phyloP scores from a whole-genome alignment of 73 alveolate species.

The Symbiodinium natans region DNA sequence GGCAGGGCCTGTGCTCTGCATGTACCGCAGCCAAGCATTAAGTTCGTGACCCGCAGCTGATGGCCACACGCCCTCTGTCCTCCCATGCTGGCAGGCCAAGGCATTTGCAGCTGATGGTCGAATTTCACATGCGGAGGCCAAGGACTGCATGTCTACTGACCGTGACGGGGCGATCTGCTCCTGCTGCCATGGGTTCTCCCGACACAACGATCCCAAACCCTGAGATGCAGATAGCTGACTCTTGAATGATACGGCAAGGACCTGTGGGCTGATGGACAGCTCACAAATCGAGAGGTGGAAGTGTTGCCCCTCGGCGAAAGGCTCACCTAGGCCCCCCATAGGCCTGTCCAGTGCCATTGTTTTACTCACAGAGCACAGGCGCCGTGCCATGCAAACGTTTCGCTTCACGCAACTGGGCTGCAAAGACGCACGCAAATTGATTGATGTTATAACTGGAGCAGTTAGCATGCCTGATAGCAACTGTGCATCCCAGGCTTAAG shows the following conservation, averaged over 20 bases:
- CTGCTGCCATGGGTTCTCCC: not conserved
- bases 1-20: no score
- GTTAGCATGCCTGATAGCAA: no score
- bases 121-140: conserved; percentile 81
- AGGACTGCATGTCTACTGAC: not conserved
- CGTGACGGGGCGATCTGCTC: not conserved
- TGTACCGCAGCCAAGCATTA: no score
- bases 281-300: conserved; percentile 41
- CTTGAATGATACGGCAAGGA: conserved; percentile 3
- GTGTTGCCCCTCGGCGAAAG: conserved; percentile 6
- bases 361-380: no score
- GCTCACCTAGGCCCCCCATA: no score
- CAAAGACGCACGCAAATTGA: no score
- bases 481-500: not conserved
- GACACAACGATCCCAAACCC: not conserved
- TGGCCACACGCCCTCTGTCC: no score
- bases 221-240: not conserved
- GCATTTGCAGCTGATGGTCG: conserved; percentile 79
- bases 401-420: conserved; percentile 33
- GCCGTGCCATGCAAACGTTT: conserved; percentile 21
- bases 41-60: no score
- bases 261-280: conserved; percentile 75
- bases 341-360: no score
- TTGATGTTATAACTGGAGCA: no score
- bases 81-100: conserved; percentile 78